These are phyloP conservation scores for Cymbopogon flexuosus DNA, from an alignment of 202 grass and related monocot species.

Conservation along the genomic window DNA sequence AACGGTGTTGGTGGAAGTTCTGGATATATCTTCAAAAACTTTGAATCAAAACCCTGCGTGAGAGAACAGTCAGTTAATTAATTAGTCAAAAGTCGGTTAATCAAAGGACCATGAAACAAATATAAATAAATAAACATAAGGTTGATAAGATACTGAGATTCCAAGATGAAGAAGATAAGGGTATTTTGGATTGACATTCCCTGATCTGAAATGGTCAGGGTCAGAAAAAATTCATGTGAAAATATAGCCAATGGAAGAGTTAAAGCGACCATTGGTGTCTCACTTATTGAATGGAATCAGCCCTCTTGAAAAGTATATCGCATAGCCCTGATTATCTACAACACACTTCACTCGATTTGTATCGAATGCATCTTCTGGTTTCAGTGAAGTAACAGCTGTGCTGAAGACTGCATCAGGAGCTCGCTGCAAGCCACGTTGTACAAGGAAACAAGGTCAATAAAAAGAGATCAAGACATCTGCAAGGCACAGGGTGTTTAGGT, in stretches of 20 bases:
- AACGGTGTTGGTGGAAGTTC: constrained; percentile 60
- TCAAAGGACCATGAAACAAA: neutral
- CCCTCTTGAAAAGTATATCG: constrained; percentile 92
- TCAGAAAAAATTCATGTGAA: neutral
- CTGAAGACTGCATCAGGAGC: constrained; percentile 98
- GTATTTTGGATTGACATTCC: constrained; percentile 54
- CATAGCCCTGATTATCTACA: constrained; percentile 77
- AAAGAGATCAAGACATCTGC: neutral
- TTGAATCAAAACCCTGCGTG: constrained; percentile 61
- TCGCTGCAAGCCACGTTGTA: constrained; percentile 39
- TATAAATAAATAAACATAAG: neutral
- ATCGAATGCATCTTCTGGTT: constrained; percentile 75
- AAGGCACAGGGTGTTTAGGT: neutral
- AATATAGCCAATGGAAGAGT: neutral
- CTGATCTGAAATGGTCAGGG: constrained; percentile 56
- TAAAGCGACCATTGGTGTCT: neutral
- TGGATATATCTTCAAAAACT: constrained; percentile 77
- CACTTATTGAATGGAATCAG: constrained; percentile 85
- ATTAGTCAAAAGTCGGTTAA: neutral
- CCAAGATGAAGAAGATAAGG: constrained; percentile 77
- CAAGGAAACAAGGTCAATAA: neutral
- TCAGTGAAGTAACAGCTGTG: constrained; percentile 72
- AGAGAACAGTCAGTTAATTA: neutral
- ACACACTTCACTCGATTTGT: constrained; percentile 81
- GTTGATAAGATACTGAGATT: neutral